These are phyloP conservation scores for Bryoerythrophyllum caledonicum DNA, from an alignment of 225 moss, liverwort and hornwort genomes.

Conservation along the genomic window DNA sequence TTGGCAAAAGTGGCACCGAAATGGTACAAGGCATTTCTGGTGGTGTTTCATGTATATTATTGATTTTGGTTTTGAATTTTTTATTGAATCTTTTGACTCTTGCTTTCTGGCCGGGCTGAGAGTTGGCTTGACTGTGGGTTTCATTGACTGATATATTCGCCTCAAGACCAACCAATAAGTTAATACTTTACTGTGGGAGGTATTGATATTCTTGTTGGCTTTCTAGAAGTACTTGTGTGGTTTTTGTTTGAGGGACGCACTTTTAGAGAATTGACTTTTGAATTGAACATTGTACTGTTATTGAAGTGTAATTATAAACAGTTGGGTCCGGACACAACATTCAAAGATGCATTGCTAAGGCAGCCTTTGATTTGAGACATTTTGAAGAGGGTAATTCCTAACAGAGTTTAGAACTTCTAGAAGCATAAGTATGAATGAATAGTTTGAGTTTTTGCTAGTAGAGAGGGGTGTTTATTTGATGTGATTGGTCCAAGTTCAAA, in stretches of 20 bases:
- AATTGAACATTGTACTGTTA: neutral
- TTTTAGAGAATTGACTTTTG: neutral
- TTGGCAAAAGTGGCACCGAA: constrained; percentile 15
- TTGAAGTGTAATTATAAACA: neutral
- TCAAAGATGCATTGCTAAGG: too few relatives aligned
- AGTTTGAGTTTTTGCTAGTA: too few relatives aligned
- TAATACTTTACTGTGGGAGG: neutral
- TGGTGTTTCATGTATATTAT: neutral
- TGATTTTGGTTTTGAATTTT: neutral
- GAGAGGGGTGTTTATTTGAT: too few relatives aligned
- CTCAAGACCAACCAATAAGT: constrained; percentile 20
- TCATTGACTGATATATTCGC: constrained; percentile 24
- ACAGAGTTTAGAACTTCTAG: too few relatives aligned
- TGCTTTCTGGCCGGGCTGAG: neutral
- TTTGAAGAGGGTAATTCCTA: too few relatives aligned
- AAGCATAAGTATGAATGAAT: too few relatives aligned
- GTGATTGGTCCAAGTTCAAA: too few relatives aligned
- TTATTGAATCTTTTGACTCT: neutral
- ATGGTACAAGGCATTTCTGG: neutral
- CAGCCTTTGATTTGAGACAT: too few relatives aligned
- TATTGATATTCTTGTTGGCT: neutral
- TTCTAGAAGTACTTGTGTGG: neutral
- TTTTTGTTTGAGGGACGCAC: neutral
- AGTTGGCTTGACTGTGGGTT: constrained; percentile 20
- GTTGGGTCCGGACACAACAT: neutral